Evolutionary conservation across 2,329 filamentous ascomycete genomes (phyloP).

Genomic region (Dactylellina sp.): DNA sequence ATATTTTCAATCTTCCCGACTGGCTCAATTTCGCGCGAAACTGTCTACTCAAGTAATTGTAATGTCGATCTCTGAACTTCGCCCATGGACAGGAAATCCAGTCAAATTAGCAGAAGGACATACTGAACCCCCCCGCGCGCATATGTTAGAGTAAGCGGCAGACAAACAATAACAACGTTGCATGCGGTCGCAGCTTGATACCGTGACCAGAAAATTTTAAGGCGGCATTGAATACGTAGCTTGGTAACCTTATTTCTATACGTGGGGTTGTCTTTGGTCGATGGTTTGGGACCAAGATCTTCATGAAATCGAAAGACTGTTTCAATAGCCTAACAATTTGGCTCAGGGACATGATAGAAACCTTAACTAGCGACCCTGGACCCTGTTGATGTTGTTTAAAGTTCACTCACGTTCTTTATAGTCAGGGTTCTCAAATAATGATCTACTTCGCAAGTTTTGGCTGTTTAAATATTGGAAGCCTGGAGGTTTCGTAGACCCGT

Average conservation of each 20-base stretch:
- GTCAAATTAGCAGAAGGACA: constrained; percentile 43
- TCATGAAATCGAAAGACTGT: constrained; percentile 26
- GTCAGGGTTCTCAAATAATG: constrained; percentile 16
- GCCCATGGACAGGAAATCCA: constrained; percentile 28
- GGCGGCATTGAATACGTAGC: constrained; percentile 19
- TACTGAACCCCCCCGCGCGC: constrained; percentile 7
- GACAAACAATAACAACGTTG: constrained; percentile 25
- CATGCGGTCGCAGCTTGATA: constrained; percentile 37
- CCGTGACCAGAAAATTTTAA: constrained; percentile 23
- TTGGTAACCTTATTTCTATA: constrained; percentile 13
- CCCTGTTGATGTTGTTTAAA: constrained; percentile 24
- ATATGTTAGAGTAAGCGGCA: constrained; percentile 15
- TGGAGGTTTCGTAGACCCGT: constrained; percentile 7
- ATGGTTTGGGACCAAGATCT: constrained; percentile 46
- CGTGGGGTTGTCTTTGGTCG: constrained; percentile 34
- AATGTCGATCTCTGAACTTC: constrained; percentile 50
- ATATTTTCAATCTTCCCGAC: constrained; percentile 33
- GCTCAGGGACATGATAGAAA: constrained; percentile 14
- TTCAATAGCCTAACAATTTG: constrained; percentile 41
- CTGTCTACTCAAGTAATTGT: constrained; percentile 33
- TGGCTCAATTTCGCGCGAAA: constrained; percentile 43
- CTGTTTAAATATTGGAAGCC: constrained; percentile 20
- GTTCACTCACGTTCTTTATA: constrained; percentile 26
- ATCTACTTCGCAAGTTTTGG: constrained; percentile 2
- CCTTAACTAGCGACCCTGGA: constrained; percentile 7